Percentiles rank a stretch among this genome's conserved stretches.
phyloP scores from a whole-genome alignment of 2,329 filamentous ascomycete genomes.

The Colletotrichum sojae region DNA sequence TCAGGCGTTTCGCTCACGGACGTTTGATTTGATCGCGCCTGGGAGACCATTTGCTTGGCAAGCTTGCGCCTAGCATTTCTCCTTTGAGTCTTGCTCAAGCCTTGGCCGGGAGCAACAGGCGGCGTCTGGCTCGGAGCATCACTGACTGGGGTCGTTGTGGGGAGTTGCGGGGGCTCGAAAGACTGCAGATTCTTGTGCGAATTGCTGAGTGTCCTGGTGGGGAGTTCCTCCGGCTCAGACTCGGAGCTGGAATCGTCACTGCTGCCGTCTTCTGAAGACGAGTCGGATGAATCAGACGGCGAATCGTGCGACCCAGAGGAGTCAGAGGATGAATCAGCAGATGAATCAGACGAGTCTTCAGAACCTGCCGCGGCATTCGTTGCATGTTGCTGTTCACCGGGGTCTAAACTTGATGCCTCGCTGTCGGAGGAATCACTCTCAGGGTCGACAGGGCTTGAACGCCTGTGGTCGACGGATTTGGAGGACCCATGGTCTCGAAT shows the following conservation, averaged over 20 bases:
- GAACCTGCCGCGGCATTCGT: neutral
- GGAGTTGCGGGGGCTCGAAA: neutral
- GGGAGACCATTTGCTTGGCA: conserved; percentile 47
- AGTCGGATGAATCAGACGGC: conserved; percentile 18
- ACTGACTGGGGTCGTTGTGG: conserved; percentile 22
- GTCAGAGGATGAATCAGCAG: neutral
- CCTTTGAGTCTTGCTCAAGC: conserved; percentile 62
- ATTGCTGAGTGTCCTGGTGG: conserved; percentile 48
- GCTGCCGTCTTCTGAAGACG: conserved; percentile 30
- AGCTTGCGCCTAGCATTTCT: conserved; percentile 66
- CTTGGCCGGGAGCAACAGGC: conserved; percentile 51
- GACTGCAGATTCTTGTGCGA: conserved; percentile 13
- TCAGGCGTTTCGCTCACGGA: neutral
- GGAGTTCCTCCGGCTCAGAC: conserved; percentile 53
- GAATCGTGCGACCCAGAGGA: conserved; percentile 19
- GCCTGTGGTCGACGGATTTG: conserved; percentile 2
- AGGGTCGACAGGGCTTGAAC: conserved; percentile 22
- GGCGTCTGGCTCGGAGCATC: conserved; percentile 29
- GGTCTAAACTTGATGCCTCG: neutral
- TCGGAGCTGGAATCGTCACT: conserved; percentile 45
- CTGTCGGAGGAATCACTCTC: conserved; percentile 28
- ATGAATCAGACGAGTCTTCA: neutral
- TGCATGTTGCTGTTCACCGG: no score
- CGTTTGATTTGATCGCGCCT: neutral
- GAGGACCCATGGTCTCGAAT: neutral